Conservation (phyloP, 2,329 filamentous ascomycete species). For the Diaporthe citri region DNA sequence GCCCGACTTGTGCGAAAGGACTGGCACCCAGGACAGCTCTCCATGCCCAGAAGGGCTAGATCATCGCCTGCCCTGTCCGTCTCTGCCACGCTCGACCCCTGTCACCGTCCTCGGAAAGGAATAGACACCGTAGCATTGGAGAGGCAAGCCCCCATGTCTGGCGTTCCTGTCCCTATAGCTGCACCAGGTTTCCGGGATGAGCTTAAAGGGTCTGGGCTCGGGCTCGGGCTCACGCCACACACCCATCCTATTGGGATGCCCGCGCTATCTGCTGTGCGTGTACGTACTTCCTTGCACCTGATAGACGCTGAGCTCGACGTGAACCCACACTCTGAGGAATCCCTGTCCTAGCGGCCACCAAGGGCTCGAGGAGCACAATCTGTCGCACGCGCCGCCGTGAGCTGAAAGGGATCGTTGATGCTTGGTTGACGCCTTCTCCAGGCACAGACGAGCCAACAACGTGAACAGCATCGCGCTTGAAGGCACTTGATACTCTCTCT, state of each 20-base stretch:
- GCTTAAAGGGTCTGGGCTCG: conserved; percentile 41
- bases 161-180: conserved; percentile 37
- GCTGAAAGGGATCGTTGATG: conserved; percentile 1
- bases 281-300: conserved; percentile 12
- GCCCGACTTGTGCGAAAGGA: conserved; percentile 11
- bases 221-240: conserved; percentile 37
- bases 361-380: conserved; percentile 5
- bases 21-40: conserved; percentile 12
- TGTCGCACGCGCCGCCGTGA: conserved; percentile 20
- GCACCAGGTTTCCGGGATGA: conserved; percentile 45
- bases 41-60: conserved; percentile 31
- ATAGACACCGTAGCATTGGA: conserved; percentile 28
- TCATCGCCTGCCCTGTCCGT: conserved; percentile 2
- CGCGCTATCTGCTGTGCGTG: conserved; percentile 5
- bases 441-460: conserved; percentile 2
- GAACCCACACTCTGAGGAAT: conserved; percentile 8
- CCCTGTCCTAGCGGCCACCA: conserved; percentile 11
- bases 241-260: conserved; percentile 30
- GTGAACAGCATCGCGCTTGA: not conserved
- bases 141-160: conserved; percentile 33
- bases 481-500: not conserved
- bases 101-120: conserved; percentile 26
- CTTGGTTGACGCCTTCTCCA: conserved; percentile 7
- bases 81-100: conserved; percentile 28
- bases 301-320: conserved; percentile 3